Percentiles rank a stretch among this genome's conserved stretches.
phyloP scores from a whole-genome alignment of 2,329 filamentous ascomycete genomes.

The Rhynchosporium graminicola region DNA sequence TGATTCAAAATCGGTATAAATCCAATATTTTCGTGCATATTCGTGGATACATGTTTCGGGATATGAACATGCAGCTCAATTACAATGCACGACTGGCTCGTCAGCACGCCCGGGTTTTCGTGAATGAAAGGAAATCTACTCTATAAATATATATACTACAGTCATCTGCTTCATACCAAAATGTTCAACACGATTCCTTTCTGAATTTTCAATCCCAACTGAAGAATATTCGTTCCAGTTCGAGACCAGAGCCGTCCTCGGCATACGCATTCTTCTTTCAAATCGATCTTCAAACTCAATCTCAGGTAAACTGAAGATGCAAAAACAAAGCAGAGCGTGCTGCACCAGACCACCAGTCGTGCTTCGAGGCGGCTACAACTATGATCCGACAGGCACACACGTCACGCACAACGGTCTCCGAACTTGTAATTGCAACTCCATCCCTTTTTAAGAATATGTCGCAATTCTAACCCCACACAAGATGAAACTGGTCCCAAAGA shows the following conservation, averaged over 20 bases:
- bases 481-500: slow-evolving; percentile 50
- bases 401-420: slow-evolving; percentile 37
- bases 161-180: background rate
- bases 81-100: background rate
- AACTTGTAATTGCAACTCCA: slow-evolving; percentile 35
- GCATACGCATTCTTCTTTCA: no score
- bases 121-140: background rate
- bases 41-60: background rate
- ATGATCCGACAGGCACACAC: slow-evolving; percentile 39
- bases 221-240: no score
- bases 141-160: background rate
- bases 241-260: no score
- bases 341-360: slow-evolving; percentile 36
- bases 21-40: background rate
- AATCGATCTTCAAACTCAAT: no score
- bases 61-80: background rate
- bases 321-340: slow-evolving; percentile 28
- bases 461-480: slow-evolving; percentile 19
- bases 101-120: background rate
- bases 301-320: slow-evolving; percentile 6
- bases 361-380: slow-evolving; percentile 38
- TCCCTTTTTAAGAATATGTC: background rate
- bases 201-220: background rate
- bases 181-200: no score
- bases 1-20: no score